These are phyloP conservation scores for Desmodesmus armatus DNA, from an alignment of 139 green algal genomes.

Conservation along the genomic window DNA sequence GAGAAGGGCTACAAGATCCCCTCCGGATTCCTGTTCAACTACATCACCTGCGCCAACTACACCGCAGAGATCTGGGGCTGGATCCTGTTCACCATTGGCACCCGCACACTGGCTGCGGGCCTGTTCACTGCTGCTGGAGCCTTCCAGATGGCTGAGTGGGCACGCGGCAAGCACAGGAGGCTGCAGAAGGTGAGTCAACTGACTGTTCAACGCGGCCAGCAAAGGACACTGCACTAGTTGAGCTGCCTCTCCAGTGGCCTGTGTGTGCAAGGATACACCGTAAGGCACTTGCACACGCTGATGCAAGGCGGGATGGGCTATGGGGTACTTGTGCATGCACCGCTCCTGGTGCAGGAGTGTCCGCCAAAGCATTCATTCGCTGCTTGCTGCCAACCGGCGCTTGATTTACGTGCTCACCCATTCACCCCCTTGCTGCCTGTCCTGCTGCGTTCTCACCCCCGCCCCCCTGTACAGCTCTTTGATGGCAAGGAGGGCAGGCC, in stretches of 20 bases:
- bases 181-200: slow-evolving; percentile 81
- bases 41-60: slow-evolving; percentile 99
- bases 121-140: slow-evolving; percentile 88
- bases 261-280: no score
- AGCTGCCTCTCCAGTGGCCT: no score
- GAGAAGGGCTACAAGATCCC: slow-evolving; percentile 93
- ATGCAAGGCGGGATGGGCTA: no score
- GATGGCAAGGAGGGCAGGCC: slow-evolving; percentile 90
- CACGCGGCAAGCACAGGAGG: slow-evolving; percentile 90
- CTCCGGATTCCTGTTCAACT: slow-evolving; percentile 91
- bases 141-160: slow-evolving; percentile 92
- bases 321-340: no score
- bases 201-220: no score
- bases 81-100: slow-evolving; percentile 89
- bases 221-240: no score
- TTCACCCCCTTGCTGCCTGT: not conserved
- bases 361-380: not conserved
- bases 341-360: not conserved
- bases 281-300: no score
- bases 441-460: not conserved
- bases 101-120: slow-evolving; percentile 79
- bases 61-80: slow-evolving; percentile 91
- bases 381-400: not conserved
- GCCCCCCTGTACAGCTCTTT: slow-evolving; percentile 86
- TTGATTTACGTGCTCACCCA: not conserved